Percentiles rank a stretch among this genome's conserved stretches.
Evolutionary conservation across 2,329 filamentous ascomycete genomes (phyloP).

Genomic region (Chaetomium sp.): DNA sequence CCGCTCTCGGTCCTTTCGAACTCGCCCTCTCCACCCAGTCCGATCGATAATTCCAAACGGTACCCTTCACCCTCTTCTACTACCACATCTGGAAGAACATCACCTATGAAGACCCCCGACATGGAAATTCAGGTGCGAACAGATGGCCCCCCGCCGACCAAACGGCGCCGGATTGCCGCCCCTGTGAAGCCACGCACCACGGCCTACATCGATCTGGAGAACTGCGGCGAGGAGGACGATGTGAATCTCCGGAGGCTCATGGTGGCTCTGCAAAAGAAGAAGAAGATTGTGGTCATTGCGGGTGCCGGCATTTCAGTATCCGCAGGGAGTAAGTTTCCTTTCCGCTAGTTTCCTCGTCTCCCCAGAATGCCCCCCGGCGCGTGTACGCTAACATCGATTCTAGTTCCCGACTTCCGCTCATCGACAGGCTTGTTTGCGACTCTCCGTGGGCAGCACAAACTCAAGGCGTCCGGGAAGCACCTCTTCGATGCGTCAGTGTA

Average conservation of each 20-base stretch:
- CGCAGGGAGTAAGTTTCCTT: constrained; percentile 71
- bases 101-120: constrained; percentile 52
- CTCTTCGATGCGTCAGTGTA: constrained; percentile 98
- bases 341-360: not conserved
- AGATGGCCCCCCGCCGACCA: constrained; percentile 69
- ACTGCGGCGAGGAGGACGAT: constrained; percentile 52
- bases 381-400: constrained; percentile 32
- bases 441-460: constrained; percentile 80
- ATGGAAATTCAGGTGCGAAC: constrained; percentile 46
- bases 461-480: constrained; percentile 91
- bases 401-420: constrained; percentile 94
- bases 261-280: constrained; percentile 77
- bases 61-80: constrained; percentile 58
- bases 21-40: constrained; percentile 55
- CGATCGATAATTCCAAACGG: constrained; percentile 48
- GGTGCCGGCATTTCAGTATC: constrained; percentile 97
- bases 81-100: constrained; percentile 52
- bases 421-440: constrained; percentile 85
- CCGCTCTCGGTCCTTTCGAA: constrained; percentile 57
- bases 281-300: constrained; percentile 95
- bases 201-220: constrained; percentile 73
- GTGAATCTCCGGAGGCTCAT: constrained; percentile 72
- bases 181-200: constrained; percentile 68
- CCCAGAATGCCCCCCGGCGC: no score
- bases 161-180: constrained; percentile 70